Base-by-base conservation (phyloP, 768 basidiomycete species). In the Mycena sanguinolenta region DNA sequence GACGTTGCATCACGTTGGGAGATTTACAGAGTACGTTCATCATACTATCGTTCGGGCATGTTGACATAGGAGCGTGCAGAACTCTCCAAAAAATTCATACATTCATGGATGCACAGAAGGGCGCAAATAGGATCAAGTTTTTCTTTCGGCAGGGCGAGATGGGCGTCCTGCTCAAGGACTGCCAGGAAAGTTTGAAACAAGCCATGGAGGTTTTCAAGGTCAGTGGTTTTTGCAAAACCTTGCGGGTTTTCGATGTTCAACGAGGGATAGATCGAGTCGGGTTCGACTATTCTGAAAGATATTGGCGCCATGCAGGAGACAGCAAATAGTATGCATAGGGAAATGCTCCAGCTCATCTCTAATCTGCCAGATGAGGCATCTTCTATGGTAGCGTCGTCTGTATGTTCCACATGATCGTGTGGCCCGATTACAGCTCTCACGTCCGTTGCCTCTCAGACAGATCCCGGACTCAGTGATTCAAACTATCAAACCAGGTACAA, bases 141-240 rank as follows among this genome's bases (percentile, higher is more conserved):
- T 55, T 55, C n/a, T 34, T 58, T 10, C 55, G 55, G n/a, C 55
- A 58, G 30, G 23, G 36, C n/a, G 55, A 58, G 23, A 58, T 38
- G 21, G 21, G 30, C 6, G 25, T 23, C 3, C 19, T 58, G 16
- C 55, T 58, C 13, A 58, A 58, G 55, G 55, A 58, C n/a, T 58
- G 36, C 25, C 55, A 16, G 36, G 34, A 23, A 25, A 23, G 36
- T 9, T 38, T 58, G 55, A 9, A 58, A 14, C 36, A 25, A 9
- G 55, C 55, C 7, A 23, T 4, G 34, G 36, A 58, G 38, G 36
- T 38, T 1, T 58, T 58, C 21, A 58, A 39, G 23, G 55, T 21
- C n/a, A n/a, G n/a, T n/a, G 3, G 34, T 13, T 3, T n/a, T n/a
- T n/a, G n/a, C n/a, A n/a, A n/a, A n/a, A 4, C 6, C 12, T 36